Conservation (phyloP, 495 filamentous ascomycete species). For the Neurospora sp. region DNA sequence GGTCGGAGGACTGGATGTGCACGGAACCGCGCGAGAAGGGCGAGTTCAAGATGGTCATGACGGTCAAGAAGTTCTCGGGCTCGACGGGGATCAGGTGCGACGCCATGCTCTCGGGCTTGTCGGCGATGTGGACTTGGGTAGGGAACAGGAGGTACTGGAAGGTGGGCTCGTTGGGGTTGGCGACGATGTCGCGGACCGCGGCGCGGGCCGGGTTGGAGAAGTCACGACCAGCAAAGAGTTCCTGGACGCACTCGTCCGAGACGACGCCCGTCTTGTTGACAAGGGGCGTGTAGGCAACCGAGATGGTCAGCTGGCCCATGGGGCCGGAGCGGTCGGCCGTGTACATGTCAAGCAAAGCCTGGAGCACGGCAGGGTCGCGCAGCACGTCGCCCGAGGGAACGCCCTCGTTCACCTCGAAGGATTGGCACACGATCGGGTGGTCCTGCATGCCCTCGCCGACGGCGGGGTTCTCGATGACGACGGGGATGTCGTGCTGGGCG, state of each 20-base stretch:
- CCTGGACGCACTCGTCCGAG: conserved; percentile 15
- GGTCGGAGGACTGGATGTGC: conserved; percentile 37
- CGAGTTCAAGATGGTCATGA: conserved; percentile 33
- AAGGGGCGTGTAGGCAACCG: conserved; percentile 32
- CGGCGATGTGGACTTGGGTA: conserved; percentile 22
- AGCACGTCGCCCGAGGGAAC: conserved; percentile 32
- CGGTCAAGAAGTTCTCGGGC: conserved; percentile 31
- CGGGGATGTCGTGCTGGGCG: conserved; percentile 50
- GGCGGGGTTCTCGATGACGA: conserved; percentile 62
- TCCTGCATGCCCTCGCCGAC: conserved; percentile 61
- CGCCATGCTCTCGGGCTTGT: conserved; percentile 22
- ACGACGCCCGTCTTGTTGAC: conserved; percentile 27
- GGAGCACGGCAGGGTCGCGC: conserved; percentile 29
- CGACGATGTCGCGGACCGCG: conserved; percentile 21
- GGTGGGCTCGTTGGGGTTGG: conserved; percentile 17
- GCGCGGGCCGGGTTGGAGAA: background rate
- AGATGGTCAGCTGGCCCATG: conserved; percentile 30
- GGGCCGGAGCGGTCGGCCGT: conserved; percentile 22
- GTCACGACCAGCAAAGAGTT: conserved; percentile 16
- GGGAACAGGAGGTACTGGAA: conserved; percentile 34
- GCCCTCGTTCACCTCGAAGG: conserved; percentile 32
- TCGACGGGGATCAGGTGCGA: conserved; percentile 21
- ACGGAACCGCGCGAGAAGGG: conserved; percentile 50
- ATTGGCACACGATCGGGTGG: conserved; percentile 30
- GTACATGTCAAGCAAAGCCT: conserved; percentile 29